Percentiles rank a stretch among this genome's conserved stretches.
Evolutionary conservation across 441 rosid species (phyloP).

Genomic region (Iberis amara): DNA sequence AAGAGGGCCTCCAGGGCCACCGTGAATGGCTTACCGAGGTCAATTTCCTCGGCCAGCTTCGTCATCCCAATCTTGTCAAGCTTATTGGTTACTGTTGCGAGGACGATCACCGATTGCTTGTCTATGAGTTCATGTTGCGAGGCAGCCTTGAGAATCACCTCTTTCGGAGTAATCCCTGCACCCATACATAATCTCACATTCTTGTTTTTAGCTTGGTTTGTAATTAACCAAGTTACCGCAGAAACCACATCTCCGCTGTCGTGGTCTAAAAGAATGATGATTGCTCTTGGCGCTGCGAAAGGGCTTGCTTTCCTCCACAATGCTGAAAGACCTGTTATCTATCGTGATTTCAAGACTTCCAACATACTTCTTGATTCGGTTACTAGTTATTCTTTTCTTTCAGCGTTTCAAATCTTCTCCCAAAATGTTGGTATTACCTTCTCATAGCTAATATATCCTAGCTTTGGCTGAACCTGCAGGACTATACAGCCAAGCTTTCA

Average conservation of each 20-base stretch:
- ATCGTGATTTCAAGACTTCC: constrained; percentile 94
- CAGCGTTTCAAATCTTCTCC: constrained; percentile 9
- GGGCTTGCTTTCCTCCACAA: constrained; percentile 97
- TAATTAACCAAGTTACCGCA: constrained; percentile 31
- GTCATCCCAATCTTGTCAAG: constrained; percentile 54
- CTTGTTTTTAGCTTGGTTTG: background rate
- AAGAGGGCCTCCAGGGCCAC: constrained; percentile 78
- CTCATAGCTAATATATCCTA: constrained; percentile 5
- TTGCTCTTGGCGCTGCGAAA: constrained; percentile 97
- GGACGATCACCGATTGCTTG: constrained; percentile 51
- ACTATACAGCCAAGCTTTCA: constrained; percentile 92
- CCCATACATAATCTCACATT: background rate
- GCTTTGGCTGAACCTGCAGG: constrained; percentile 39
- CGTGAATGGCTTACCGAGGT: constrained; percentile 83
- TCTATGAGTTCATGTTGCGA: constrained; percentile 54
- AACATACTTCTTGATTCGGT: constrained; percentile 94
- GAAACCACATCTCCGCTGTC: constrained; percentile 71
- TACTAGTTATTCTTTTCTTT: constrained; percentile 26
- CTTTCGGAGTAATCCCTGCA: constrained; percentile 39
- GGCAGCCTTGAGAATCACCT: constrained; percentile 62
- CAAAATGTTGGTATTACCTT: background rate
- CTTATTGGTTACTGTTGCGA: constrained; percentile 55
- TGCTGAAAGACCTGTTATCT: constrained; percentile 93
- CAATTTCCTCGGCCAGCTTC: constrained; percentile 63
- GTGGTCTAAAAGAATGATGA: constrained; percentile 96